Evolutionary conservation across 108 stramenopile species (phyloP), one percentile per base, ranked within the genome.

Genomic region (Cyclotella cryptica): DNA sequence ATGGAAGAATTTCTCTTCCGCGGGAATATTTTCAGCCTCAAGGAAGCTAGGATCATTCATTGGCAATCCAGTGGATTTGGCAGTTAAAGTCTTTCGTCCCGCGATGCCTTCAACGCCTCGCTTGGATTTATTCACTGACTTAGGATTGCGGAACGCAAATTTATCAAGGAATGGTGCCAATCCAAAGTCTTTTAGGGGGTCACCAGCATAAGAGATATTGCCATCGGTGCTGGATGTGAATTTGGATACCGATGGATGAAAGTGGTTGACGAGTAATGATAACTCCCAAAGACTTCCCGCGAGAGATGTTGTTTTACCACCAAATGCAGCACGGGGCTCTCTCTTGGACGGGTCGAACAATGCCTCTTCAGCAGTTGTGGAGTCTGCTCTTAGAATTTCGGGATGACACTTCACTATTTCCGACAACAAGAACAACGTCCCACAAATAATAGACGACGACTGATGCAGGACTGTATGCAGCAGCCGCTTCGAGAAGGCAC

Each of bases 71-170:
- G 47, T 76, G 57, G 46, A 39, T 49, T 43, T 52, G 57, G 66
- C 77, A 44, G 75, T 35, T 52, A 45, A 92, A 67, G 69, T 78
- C 70, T 83, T 82, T 26, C 90, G 67, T 77, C 84, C 89, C 14
- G 85, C 92, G 49, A 90, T 35, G 35, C 35, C 53, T 51, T 74
- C 87, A 61, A 83, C 76, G 5, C 87, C 66, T 19, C 70, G 60
- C 65, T 64, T 85, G 44, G 63, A 51, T 39, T 67, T 84, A 74
- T 70, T 86, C 80, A 74, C 44, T 19, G 93, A 79, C 78, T 98
- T 98, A 13, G 98, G 98, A 74, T 99, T 98, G n/a, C 95, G 88
- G 79, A 96, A 99, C n/a, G 97, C 98, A 85, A 99, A 97, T 75
- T 98, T 93, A 76, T 99, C 96, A 47, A 99, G 87, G 72, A 99